Percentiles rank a stretch among this genome's conserved stretches.
Evolutionary conservation across 2,329 filamentous ascomycete genomes (phyloP).

Genomic region (Diplodia seriata): DNA sequence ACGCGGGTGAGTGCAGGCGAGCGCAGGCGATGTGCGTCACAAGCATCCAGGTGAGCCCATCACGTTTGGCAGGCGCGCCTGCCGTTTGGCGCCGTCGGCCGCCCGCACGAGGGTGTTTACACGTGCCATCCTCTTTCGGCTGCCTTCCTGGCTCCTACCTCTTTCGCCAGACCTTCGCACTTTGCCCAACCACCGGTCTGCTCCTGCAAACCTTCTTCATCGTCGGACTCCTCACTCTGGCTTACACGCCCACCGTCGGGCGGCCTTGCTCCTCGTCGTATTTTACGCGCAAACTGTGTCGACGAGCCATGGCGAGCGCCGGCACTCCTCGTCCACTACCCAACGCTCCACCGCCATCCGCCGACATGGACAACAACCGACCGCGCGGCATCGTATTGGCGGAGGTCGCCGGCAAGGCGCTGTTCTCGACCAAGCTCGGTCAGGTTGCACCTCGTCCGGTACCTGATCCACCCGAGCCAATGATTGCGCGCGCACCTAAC

Average conservation of each 20-base stretch:
- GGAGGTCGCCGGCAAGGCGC: constrained; percentile 15
- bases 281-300: not conserved
- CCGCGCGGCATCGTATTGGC: not conserved
- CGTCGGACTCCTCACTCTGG: not conserved
- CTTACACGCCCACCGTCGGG: not conserved
- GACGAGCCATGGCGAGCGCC: constrained; percentile 18
- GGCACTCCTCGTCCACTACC: not conserved
- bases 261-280: not conserved
- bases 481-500: constrained; percentile 41
- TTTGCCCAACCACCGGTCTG: not conserved
- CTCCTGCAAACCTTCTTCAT: not conserved
- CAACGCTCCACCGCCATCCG: not conserved
- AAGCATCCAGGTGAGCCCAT: too few relatives aligned
- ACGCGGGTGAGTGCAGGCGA: not conserved
- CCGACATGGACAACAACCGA: not conserved
- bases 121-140: not conserved
- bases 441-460: constrained; percentile 13
- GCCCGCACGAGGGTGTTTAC: not conserved
- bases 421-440: constrained; percentile 27
- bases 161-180: not conserved
- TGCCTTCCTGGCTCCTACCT: not conserved
- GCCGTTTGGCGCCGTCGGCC: not conserved
- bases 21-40: not conserved
- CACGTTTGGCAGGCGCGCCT: not conserved
- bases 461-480: constrained; percentile 34